These are phyloP conservation scores for Trichoderma sp. DNA, from an alignment of 2,329 filamentous ascomycete species.

Conservation along the genomic window DNA sequence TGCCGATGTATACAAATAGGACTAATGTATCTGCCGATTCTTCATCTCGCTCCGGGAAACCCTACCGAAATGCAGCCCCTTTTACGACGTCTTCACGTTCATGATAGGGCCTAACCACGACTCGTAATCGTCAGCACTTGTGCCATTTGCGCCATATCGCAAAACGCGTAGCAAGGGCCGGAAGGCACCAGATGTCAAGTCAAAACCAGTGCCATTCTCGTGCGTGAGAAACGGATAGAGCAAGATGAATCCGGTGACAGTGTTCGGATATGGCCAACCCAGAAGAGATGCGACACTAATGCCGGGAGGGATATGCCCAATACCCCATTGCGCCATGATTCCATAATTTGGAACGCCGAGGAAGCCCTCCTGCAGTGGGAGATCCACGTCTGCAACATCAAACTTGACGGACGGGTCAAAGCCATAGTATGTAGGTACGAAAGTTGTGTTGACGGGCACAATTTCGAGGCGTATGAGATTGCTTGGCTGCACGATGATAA, in stretches of 20 bases:
- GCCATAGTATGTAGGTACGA: not conserved
- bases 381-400: not conserved
- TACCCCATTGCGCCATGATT: not conserved
- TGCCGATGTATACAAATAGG: not conserved
- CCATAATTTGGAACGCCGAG: not conserved
- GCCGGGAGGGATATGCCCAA: not conserved
- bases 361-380: not conserved
- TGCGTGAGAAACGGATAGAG: not conserved
- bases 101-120: conserved; percentile 1
- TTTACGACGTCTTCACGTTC: not conserved
- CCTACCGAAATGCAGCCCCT: conserved; percentile 13
- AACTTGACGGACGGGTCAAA: not conserved
- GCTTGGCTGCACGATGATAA: not conserved
- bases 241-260: not conserved
- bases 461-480: not conserved
- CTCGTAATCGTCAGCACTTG: not conserved
- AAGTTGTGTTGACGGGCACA: not conserved
- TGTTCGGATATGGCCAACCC: not conserved
- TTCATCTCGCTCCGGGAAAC: not conserved
- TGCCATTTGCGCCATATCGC: not conserved
- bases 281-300: not conserved
- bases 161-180: conserved; percentile 5
- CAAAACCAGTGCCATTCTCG: conserved; percentile 1
- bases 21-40: not conserved
- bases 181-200: not conserved